These are phyloP conservation scores for Alternaria viburni DNA, from an alignment of 2,329 filamentous ascomycete species.

Conservation along the genomic window DNA sequence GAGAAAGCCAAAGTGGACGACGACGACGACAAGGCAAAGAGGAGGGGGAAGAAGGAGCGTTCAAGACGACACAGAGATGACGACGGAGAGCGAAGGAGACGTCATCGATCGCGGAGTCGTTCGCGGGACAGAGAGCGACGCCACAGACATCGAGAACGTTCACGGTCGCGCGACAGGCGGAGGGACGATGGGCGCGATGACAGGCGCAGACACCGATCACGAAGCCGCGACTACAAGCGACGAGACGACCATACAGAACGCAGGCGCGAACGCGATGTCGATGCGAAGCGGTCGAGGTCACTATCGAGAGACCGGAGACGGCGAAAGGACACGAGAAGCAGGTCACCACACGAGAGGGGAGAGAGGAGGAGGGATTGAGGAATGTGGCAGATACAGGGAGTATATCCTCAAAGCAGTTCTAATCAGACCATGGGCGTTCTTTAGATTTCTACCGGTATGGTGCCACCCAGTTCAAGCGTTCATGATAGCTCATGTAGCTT, in stretches of 20 bases:
- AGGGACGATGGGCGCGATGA: constrained; percentile 39
- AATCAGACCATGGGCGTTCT: background rate
- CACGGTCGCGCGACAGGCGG: constrained; percentile 36
- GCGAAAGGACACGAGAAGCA: constrained; percentile 23
- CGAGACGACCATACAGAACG: constrained; percentile 33
- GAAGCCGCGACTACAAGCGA: constrained; percentile 36
- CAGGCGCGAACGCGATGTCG: constrained; percentile 25
- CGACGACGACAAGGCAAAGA: constrained; percentile 23
- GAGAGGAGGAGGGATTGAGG: constrained; percentile 18
- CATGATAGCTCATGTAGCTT: background rate
- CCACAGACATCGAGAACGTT: constrained; percentile 37
- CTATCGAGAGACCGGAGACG: constrained; percentile 22
- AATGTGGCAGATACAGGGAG: no score
- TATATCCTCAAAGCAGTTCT: background rate
- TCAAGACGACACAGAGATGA: constrained; percentile 35
- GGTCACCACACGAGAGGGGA: constrained; percentile 24
- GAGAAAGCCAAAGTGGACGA: constrained; percentile 53
- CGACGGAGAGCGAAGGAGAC: constrained; percentile 29
- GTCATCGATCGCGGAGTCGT: constrained; percentile 35
- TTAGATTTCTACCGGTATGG: background rate
- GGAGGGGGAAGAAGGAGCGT: constrained; percentile 30
- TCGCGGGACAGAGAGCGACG: constrained; percentile 37
- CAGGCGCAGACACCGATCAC: constrained; percentile 36
- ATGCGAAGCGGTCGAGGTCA: constrained; percentile 38
- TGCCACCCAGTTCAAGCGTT: background rate